Evolutionary conservation across 768 basidiomycete genomes (phyloP), one percentile per base, ranked within the genome.

Genomic region (Porpolomopsis calyptriformis): DNA sequence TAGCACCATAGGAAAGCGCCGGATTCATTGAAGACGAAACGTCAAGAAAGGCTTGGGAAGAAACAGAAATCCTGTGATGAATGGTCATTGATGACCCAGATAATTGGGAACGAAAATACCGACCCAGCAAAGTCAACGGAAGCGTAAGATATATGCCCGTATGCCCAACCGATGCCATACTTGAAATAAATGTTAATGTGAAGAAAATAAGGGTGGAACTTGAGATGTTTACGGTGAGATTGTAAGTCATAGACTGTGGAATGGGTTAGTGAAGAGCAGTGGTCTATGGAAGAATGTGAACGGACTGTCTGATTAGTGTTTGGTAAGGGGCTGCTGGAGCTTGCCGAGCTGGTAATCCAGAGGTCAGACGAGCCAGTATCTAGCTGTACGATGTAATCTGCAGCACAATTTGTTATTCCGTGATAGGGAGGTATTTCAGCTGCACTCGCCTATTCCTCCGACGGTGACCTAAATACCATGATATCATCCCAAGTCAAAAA

Each of bases 361-460:
- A 91, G 70, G 63, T 91, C 88, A 51, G 76, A 83, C 8, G 86
- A 89, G 50, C 88, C 88, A 1, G 86, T 88, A 63, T 91, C 88
- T 40, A 91, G 66, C 60, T 91, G 88, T 11, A 88, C 75, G 40
- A 72, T 64, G 60, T 82, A 85, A 12, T 69, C 86, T 89, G 51
- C 1, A 38, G 22, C 12, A 20, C 24, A 33, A 41, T 53, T 42
- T 49, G 51, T 46, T 25, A 43, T 23, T 42, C 24, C 19, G 43
- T 26, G 22, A 40, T 43, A 34, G 25, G 26, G 20, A 22, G 11
- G 14, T 22, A 18, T 7, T 7, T 14, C 7, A 7, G 29, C 14
- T 39, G 6, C 26, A 45, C 38, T 20, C 38, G 87, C 85, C 65
- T 47, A 57, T 63, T 43, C 73, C 76, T 49, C 75, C 87, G 40